Evolutionary conservation across 192 early-diverging fungal genomes (phyloP), one percentile per base, ranked within the genome.

Genomic region (Allomyces javanicus): DNA sequence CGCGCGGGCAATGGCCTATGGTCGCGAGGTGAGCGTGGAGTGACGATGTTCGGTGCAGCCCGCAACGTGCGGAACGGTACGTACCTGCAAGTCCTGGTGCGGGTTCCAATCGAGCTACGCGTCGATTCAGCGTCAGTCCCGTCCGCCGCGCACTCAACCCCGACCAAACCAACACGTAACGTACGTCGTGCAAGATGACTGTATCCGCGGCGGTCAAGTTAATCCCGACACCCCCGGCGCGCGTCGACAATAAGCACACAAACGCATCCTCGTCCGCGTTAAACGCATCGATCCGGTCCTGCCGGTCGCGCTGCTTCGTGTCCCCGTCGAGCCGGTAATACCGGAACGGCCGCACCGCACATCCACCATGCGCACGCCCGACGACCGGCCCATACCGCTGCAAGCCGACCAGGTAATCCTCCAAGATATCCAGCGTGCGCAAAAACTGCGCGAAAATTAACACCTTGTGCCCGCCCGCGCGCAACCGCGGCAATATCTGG

Each of bases 381-480:
- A 40, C 33, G 33, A 40, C 33, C 33, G 33, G 33, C 33, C 33
- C 33, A 9, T 7, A 40, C 33, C 33, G 33, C 33, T 40, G 33
- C 33, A 40, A 7, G 4, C 33, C 33, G 33, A 40, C 33, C 5
- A 40, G 33, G 7, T 40, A 40, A 40, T 40, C 33, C 33, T 40
- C 33, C 33, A 95, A 67, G 22, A 97, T 80, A 69, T 92, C 85
- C 26, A 97, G 74, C 67, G 86, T 82, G n/a, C 82, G 71, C n/a
- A 85, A 88, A 72, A 94, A 92, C 70, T 92, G 90, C 62, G 82
- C 84, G 68, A 97, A 97, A 24, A 97, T 71, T 6, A 97, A 69
- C 0, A 94, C 77, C n/a, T 84, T 76, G 72, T 87, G 78, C 0
- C 82, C 78, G 24, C 23, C 66, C 17, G 67, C 74, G 62, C 82